These are phyloP conservation scores for Odontarrhena argentea DNA, from an alignment of 345 rosid genomes.

Conservation along the genomic window DNA sequence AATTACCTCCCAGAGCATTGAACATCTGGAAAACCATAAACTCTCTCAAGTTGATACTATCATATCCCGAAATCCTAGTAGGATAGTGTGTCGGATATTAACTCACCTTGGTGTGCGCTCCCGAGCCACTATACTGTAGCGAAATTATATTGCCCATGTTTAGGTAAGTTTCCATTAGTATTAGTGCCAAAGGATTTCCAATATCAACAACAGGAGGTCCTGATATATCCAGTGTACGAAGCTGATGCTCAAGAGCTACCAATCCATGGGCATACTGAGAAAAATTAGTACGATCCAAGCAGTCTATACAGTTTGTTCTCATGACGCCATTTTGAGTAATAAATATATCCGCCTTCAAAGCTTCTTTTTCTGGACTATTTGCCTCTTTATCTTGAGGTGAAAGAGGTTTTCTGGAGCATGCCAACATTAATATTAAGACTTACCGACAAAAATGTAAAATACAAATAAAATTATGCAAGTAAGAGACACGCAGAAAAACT, in stretches of 20 bases:
- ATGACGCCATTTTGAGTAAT: constrained; percentile 73
- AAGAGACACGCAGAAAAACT: not conserved
- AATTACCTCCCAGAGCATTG: constrained; percentile 33
- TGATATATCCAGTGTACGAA: constrained; percentile 59
- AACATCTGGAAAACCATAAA: constrained; percentile 36
- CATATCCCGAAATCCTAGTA: not conserved
- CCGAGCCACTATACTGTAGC: constrained; percentile 90
- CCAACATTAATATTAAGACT: constrained; percentile 32
- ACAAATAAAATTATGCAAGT: not conserved
- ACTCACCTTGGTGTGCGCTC: constrained; percentile 87
- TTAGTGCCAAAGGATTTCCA: constrained; percentile 63
- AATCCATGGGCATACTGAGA: constrained; percentile 87
- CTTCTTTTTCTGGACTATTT: constrained; percentile 34
- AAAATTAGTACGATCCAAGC: constrained; percentile 92
- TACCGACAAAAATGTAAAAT: not conserved
- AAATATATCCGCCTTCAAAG: constrained; percentile 37
- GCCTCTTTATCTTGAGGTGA: constrained; percentile 40
- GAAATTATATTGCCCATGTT: constrained; percentile 89
- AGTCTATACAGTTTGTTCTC: constrained; percentile 94
- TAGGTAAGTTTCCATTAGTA: constrained; percentile 70
- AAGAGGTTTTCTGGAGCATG: constrained; percentile 49
- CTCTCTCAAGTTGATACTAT: constrained; percentile 6
- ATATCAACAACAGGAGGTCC: constrained; percentile 58
- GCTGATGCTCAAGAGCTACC: constrained; percentile 73
- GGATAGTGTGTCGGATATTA: constrained; percentile 1